Percentiles rank a stretch among this genome's conserved stretches.
Conservation (phyloP, 2,329 filamentous ascomycete genomes). For the Aciculosporium take region DNA sequence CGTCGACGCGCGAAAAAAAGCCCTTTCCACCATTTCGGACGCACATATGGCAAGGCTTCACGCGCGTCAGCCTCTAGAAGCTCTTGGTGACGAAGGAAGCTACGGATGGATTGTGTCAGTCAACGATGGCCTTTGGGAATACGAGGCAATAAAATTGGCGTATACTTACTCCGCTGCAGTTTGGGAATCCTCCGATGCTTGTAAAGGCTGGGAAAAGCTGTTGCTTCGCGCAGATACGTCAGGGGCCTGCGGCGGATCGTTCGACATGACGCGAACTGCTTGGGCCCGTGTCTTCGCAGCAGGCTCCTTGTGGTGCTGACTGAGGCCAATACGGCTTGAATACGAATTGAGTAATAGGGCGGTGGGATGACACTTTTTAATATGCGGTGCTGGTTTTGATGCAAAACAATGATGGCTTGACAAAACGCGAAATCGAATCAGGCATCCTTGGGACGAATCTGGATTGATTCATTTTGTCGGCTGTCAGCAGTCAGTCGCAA, state of each 20-base stretch:
- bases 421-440: neutral
- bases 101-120: slow-evolving; percentile 18
- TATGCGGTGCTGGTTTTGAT: neutral
- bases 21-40: slow-evolving; percentile 12
- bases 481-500: neutral
- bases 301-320: neutral
- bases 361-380: neutral
- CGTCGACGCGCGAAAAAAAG: slow-evolving; percentile 7
- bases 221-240: slow-evolving; percentile 29
- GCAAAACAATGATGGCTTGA: neutral
- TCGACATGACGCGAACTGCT: slow-evolving; percentile 15
- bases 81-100: slow-evolving; percentile 80
- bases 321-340: neutral
- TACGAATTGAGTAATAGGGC: neutral
- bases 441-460: too few species aligned
- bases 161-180: slow-evolving; percentile 52
- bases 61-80: slow-evolving; percentile 88
- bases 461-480: slow-evolving; percentile 1
- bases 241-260: slow-evolving; percentile 20
- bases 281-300: neutral
- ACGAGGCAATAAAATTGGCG: neutral
- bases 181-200: slow-evolving; percentile 48
- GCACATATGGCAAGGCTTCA: slow-evolving; percentile 83
- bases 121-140: neutral
- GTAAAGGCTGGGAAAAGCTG: slow-evolving; percentile 44